Conservation (phyloP, 306 rosid species). For the Pyrus communis region DNA sequence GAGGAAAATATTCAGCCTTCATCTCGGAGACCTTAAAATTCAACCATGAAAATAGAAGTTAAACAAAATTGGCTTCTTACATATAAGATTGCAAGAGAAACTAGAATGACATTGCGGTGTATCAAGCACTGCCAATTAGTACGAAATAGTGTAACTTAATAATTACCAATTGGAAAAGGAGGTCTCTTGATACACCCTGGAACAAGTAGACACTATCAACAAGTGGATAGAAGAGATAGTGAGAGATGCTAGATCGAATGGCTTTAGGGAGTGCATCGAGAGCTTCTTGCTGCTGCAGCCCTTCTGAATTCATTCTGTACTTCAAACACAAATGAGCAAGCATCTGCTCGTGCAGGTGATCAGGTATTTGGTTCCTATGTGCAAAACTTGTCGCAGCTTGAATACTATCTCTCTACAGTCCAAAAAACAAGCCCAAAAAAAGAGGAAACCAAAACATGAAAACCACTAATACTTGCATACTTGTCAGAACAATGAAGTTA, state of each 20-base stretch:
- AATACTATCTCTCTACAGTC: slow-evolving; percentile 58
- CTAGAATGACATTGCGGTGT: neutral
- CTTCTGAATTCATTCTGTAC: slow-evolving; percentile 70
- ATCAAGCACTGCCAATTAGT: neutral
- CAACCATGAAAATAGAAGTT: slow-evolving; percentile 7
- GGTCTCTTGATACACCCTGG: slow-evolving; percentile 58
- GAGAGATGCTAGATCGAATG: slow-evolving; percentile 60
- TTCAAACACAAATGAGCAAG: slow-evolving; percentile 67
- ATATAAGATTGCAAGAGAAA: neutral
- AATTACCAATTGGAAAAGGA: slow-evolving; percentile 78
- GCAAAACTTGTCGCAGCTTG: slow-evolving; percentile 63
- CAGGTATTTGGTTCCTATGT: slow-evolving; percentile 53
- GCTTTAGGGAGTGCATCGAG: slow-evolving; percentile 78
- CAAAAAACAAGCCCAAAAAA: slow-evolving; percentile 12
- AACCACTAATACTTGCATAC: neutral
- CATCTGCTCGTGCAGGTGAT: slow-evolving; percentile 72
- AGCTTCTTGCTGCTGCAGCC: slow-evolving; percentile 79
- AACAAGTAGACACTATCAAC: slow-evolving; percentile 60
- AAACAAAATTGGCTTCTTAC: neutral
- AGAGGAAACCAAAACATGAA: neutral
- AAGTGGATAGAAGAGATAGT: slow-evolving; percentile 51
- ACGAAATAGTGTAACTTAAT: neutral
- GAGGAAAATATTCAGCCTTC: slow-evolving; percentile 93
- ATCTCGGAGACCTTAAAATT: slow-evolving; percentile 64
- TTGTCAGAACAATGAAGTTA: neutral